Evolutionary conservation across 305 asterid genomes (phyloP), one percentile per base, ranked within the genome.

Genomic region (Andrographis paniculata): DNA sequence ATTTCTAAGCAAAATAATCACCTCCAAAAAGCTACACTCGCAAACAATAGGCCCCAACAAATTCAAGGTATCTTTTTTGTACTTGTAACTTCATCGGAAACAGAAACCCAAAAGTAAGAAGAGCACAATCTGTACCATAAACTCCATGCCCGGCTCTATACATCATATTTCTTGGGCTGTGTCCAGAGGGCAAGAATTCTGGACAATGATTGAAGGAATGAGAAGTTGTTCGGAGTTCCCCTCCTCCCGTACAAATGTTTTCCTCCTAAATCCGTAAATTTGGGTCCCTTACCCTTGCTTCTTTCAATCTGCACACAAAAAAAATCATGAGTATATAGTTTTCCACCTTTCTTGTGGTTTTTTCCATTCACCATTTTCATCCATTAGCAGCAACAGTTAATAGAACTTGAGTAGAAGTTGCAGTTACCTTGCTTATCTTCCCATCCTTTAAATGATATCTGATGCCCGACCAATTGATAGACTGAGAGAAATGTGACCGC

Each of bases 381-480:
- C 30, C 4, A 3, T 24, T 4, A 3, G 30, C 8, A 3, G 30
- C 8, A 24, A 24, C 30, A 3, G 30, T 3, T 3, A 24, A 24
- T 8, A 24, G 30, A 8, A 3, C 30, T 24, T 17, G 24, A 36
- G 61, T 23, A 45, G 42, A 4, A 6, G 10, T 43, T 2, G 42
- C 37, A 46, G 54, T 16, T 67, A 82, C 96, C 98, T 78, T 83
- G 75, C 38, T 31, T 71, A 91, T 78, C 65, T 84, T 86, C 66
- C 98, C 98, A 41, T 86, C 71, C 82, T 62, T 80, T 69, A 91
- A 69, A 71, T 87, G 95, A 64, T 91, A 91, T 31, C 93, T 79
- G 42, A 87, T 83, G 53, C 99, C 99, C 46, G 99, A 91, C 99
- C 99, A 91, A 54, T 87, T 69, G 78, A 91, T 87, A 37, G 93